These are phyloP conservation scores for Galeopsis tetrahit DNA, from an alignment of 257 asterid genomes.

Conservation along the genomic window DNA sequence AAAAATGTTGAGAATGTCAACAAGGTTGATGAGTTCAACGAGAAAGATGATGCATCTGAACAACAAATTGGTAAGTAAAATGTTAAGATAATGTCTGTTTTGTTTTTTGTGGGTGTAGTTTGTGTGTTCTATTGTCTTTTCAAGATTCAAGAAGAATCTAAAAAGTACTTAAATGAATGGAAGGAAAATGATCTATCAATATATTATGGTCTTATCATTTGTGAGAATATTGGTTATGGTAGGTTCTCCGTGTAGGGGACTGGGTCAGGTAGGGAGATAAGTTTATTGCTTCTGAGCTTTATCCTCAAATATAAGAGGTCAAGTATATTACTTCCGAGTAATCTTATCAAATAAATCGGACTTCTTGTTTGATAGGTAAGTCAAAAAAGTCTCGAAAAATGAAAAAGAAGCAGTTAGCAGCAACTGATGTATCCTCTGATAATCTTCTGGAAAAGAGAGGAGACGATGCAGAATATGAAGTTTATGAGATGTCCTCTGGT, in stretches of 20 bases:
- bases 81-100: neutral
- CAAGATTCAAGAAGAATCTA: neutral
- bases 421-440: conserved; percentile 36
- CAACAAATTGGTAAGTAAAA: conserved; percentile 41
- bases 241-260: no score
- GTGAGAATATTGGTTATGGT: no score
- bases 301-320: no score
- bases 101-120: conserved; percentile 6
- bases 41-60: conserved; percentile 33
- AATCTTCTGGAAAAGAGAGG: conserved; percentile 41
- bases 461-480: conserved; percentile 52
- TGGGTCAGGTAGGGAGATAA: no score
- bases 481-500: conserved; percentile 80
- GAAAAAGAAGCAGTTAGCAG: conserved; percentile 38
- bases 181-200: no score
- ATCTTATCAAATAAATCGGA: neutral
- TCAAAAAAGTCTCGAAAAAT: conserved; percentile 40
- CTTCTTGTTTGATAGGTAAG: conserved; percentile 49
- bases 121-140: neutral
- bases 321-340: no score
- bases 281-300: no score
- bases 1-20: conserved; percentile 36
- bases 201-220: no score
- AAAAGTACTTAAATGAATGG: neutral
- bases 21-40: conserved; percentile 28